phyloP scores from a whole-genome alignment of 2,329 filamentous ascomycete genomes.

The Pestalotiopsis sp. region DNA sequence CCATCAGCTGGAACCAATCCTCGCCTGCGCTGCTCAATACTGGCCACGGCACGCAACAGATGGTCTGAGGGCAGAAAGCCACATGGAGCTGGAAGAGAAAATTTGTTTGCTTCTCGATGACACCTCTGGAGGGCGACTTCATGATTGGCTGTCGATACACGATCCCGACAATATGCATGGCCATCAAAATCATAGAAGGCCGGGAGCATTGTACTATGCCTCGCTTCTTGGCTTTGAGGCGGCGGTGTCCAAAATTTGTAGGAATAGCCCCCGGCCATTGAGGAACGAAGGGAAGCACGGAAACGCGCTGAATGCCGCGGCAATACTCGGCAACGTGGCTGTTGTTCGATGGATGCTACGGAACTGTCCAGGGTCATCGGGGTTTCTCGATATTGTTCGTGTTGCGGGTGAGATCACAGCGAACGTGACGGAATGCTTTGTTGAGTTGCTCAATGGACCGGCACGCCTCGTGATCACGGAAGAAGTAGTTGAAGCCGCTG shows the following conservation, averaged over 20 bases:
- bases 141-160: background rate
- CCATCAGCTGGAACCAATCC: background rate
- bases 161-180: background rate
- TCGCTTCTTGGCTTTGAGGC: background rate
- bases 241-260: background rate
- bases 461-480: background rate
- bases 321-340: background rate
- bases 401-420: background rate
- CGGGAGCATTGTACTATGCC: background rate
- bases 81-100: background rate
- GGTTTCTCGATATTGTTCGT: background rate
- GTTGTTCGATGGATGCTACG: background rate
- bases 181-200: background rate
- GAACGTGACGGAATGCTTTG: background rate
- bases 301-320: constrained; percentile 1
- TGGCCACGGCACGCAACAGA: constrained; percentile 1
- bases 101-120: background rate
- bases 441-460: background rate
- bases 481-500: background rate
- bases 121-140: background rate
- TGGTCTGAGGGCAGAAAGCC: background rate
- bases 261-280: background rate
- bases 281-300: background rate
- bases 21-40: background rate
- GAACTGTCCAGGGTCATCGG: background rate